A percentile compares a stretch with the other conserved stretches of the same genome.
Conservation (phyloP, 2,329 filamentous ascomycete genomes). For the Fusarium aywerte region DNA sequence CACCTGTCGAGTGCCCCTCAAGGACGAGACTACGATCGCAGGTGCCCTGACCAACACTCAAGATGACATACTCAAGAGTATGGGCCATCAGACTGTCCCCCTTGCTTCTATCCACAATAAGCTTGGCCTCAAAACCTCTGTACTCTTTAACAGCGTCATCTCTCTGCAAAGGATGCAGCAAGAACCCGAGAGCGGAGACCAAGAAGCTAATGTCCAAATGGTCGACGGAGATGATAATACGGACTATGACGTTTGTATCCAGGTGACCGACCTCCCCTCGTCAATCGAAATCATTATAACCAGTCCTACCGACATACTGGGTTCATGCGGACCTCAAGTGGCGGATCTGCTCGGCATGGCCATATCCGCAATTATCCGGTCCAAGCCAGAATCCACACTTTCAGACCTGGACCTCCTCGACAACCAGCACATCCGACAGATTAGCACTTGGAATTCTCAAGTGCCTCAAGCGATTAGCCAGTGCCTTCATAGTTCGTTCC, state of each 20-base stretch:
- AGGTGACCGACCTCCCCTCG: neutral
- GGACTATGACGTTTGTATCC: neutral
- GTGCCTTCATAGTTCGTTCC: neutral
- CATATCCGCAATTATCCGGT: neutral
- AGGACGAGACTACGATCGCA: neutral
- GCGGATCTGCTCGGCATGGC: neutral
- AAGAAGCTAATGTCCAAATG: neutral
- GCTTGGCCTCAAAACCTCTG: neutral
- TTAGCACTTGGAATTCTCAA: neutral
- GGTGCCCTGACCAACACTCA: neutral
- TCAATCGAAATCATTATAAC: neutral
- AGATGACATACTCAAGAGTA: neutral
- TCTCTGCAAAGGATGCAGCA: neutral
- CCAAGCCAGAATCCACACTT: neutral
- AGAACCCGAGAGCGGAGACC: neutral
- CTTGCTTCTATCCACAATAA: neutral
- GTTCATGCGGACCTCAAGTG: neutral
- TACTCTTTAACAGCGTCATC: neutral
- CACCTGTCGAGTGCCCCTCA: constrained; percentile 12
- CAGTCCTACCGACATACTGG: neutral
- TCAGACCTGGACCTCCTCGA: neutral
- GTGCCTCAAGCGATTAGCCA: neutral
- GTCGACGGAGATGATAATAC: neutral
- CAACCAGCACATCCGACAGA: neutral
- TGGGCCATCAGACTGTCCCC: neutral